Base-by-base conservation (phyloP, 352 stramenopile species). In the Phytophthora pseudosyringae region DNA sequence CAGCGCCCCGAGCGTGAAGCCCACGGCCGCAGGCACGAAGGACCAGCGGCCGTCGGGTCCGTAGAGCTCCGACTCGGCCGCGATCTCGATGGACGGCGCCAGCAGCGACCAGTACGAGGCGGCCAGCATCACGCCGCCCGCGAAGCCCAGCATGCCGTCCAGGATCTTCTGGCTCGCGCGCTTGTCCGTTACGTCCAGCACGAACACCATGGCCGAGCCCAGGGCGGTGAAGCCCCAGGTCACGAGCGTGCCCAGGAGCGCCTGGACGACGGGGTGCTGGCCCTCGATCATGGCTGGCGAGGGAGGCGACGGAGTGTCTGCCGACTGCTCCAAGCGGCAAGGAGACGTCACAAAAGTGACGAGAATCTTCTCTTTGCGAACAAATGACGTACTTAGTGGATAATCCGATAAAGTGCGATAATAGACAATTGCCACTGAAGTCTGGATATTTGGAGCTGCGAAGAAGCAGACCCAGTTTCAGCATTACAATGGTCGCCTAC, bases 21-120 rank as follows among this genome's bases (percentile, higher is more conserved):
- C 90, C 7, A 97, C 71, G 13, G 89, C 86, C 3, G 88, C 88
- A 2, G 89, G 89, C 0, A 97, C 47, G 31, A 95, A 97, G 7
- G 88, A 80, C 76, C 81, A 95, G 18, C 75, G 81, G 9, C 86
- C 84, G 25, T 90, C 59, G 1, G 81, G 77, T 1, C 86, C 84
- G 69, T 95, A 93, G n/a, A 90, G 61, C 29, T 81, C 81, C 21
- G 83, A 91, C 48, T 95, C 81, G 45, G 88, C 74, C 0, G 90
- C 86, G 45, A 96, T 96, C 59, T 97, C 91, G 40, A 97, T 93
- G 18, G 89, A 76, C 3, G 89, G 89, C 10, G 87, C 89, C 32
- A 97, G 63, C 39, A 97, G 69, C 46, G 87, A 96, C 89, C 89
- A 97, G 64, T 97, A 97, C 8, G 86, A 95, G 25, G 91, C 91